Percentiles rank a stretch among this genome's conserved stretches.
phyloP scores from a whole-genome alignment of 345 rosid species.

The Erucastrum elatum region DNA sequence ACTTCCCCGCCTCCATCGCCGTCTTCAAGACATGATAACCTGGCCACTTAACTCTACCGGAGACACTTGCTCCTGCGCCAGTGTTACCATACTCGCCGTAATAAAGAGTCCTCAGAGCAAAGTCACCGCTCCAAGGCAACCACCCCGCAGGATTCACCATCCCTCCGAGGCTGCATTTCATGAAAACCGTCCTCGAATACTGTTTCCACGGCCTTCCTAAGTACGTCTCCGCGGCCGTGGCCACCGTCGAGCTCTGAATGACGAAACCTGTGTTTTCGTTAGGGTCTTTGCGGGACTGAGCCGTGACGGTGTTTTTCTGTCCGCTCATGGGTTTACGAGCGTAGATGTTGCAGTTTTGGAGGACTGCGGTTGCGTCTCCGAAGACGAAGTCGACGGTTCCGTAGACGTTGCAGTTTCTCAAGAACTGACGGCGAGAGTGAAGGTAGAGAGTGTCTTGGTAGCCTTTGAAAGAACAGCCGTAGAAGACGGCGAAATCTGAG shows the following conservation, averaged over 20 bases:
- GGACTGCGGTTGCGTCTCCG: constrained; percentile 61
- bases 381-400: constrained; percentile 85
- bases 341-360: constrained; percentile 73
- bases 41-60: constrained; percentile 71
- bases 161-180: constrained; percentile 55
- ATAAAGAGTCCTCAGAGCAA: constrained; percentile 72
- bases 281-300: constrained; percentile 67
- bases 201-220: constrained; percentile 88
- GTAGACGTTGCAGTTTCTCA: constrained; percentile 66
- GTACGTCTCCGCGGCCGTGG: constrained; percentile 53
- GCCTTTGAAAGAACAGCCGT: constrained; percentile 77
- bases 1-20: constrained; percentile 54
- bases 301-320: constrained; percentile 68
- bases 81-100: constrained; percentile 79
- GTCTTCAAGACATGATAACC: constrained; percentile 55
- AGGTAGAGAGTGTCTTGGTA: constrained; percentile 92
- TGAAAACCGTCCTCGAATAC: constrained; percentile 76
- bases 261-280: constrained; percentile 82
- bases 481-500: constrained; percentile 76
- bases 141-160: constrained; percentile 63
- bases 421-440: constrained; percentile 78
- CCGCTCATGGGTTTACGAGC: constrained; percentile 50
- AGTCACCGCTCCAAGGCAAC: constrained; percentile 72
- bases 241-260: constrained; percentile 61
- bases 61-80: constrained; percentile 60